Conservation (phyloP, 257 asterid genomes). For the Leptodermis oblonga region DNA sequence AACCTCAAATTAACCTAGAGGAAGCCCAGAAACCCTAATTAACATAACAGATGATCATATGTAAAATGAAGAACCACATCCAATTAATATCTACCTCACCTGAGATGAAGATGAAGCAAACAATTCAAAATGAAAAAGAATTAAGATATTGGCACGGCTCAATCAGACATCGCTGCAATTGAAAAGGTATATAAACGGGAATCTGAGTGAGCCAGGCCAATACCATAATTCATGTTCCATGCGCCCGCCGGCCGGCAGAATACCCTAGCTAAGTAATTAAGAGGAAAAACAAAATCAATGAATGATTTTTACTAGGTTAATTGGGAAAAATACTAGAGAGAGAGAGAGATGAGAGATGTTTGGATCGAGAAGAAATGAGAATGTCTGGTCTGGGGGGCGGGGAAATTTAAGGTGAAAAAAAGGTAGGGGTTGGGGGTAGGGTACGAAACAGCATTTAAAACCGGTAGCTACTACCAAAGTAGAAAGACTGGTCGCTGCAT, state of each 20-base stretch:
- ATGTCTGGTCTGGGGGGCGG: slow-evolving; percentile 32
- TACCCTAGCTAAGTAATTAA: neutral
- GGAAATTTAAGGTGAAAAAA: slow-evolving; percentile 23
- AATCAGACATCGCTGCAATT: slow-evolving; percentile 22
- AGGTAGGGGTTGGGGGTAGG: too few relatives aligned
- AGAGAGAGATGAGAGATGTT: neutral
- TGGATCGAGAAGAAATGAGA: slow-evolving; percentile 10
- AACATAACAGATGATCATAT: too few relatives aligned
- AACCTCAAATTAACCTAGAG: too few relatives aligned
- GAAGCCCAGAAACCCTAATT: neutral
- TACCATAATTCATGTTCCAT: slow-evolving; percentile 37
- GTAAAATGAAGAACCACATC: too few relatives aligned
- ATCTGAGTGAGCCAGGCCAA: slow-evolving; percentile 54
- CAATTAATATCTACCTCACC: too few relatives aligned
- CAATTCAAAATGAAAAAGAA: slow-evolving; percentile 28
- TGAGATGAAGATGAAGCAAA: slow-evolving; percentile 4
- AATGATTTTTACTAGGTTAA: too few relatives aligned
- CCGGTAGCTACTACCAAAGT: slow-evolving; percentile 37
- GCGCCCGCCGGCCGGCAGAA: neutral
- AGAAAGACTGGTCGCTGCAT: slow-evolving; percentile 36
- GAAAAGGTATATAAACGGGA: neutral
- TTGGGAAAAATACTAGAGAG: neutral
- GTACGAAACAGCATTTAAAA: slow-evolving; percentile 31
- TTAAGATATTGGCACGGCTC: slow-evolving; percentile 56
- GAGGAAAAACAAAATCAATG: too few relatives aligned